These are phyloP conservation scores for Pseudocercospora cruenta DNA, from an alignment of 2,329 filamentous ascomycete species.

Conservation along the genomic window DNA sequence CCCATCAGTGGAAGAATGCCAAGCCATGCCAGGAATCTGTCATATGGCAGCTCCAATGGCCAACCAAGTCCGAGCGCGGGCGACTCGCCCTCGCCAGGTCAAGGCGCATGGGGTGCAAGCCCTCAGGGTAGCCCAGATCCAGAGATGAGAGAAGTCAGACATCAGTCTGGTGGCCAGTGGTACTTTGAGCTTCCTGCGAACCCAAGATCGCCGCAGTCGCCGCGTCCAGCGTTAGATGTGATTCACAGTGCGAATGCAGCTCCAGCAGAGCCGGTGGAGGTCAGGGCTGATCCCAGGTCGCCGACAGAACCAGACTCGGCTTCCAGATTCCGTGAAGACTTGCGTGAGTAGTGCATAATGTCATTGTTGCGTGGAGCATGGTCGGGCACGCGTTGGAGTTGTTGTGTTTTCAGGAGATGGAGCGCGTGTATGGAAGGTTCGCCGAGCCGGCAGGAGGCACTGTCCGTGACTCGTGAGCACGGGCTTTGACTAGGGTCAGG, in stretches of 20 bases:
- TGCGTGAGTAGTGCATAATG: not conserved
- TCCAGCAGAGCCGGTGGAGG: constrained; percentile 1
- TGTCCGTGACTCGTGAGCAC: not conserved
- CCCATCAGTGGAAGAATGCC: constrained; percentile 17
- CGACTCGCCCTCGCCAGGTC: constrained; percentile 9
- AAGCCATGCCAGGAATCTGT: constrained; percentile 15
- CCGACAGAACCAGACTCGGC: not conserved
- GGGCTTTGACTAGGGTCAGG: not conserved
- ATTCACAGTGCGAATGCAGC: not conserved
- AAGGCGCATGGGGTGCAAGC: not conserved
- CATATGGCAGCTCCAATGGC: constrained; percentile 16
- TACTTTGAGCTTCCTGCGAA: constrained; percentile 8
- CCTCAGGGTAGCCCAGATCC: not conserved
- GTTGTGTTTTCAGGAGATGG: not conserved
- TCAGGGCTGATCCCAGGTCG: constrained; percentile 3
- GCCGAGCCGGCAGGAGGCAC: not conserved
- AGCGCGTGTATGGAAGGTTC: not conserved
- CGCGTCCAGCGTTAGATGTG: not conserved
- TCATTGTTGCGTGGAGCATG: not conserved
- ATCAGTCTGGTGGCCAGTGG: constrained; percentile 1
- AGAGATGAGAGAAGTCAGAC: constrained; percentile 9
- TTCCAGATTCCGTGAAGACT: not conserved
- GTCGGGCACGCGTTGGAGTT: not conserved
- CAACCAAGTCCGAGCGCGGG: constrained; percentile 12
- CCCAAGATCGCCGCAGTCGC: not conserved